Conservation (phyloP, 2,329 filamentous ascomycete genomes). For the Lasiodiplodia citricola region DNA sequence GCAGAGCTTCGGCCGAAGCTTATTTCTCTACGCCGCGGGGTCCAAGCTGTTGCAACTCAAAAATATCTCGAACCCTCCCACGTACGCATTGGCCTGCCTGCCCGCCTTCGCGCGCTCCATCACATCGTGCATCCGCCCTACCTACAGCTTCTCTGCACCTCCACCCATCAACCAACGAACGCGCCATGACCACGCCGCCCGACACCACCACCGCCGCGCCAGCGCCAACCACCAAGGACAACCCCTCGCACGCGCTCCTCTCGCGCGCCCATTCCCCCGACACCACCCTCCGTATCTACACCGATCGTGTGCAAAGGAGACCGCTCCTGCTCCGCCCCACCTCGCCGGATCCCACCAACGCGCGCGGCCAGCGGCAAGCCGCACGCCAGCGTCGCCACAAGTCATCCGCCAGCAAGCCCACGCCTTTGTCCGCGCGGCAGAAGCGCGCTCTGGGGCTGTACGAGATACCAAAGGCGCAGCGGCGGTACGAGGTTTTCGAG, state of each 20-base stretch:
- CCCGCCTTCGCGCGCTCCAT: no score
- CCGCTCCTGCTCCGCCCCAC: constrained; percentile 79
- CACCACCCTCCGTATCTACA: constrained; percentile 72
- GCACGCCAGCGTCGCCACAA: constrained; percentile 28
- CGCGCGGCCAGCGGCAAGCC: constrained; percentile 54
- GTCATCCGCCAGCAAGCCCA: constrained; percentile 57
- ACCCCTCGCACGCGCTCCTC: constrained; percentile 63
- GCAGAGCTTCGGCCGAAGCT: not conserved
- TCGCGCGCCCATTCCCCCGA: constrained; percentile 75
- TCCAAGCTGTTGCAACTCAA: no score
- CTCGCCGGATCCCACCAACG: constrained; percentile 65
- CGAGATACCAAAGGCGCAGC: constrained; percentile 71
- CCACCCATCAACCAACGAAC: no score
- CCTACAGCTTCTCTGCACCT: no score
- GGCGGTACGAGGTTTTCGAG: constrained; percentile 76
- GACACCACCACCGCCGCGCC: no score
- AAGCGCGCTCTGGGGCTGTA: constrained; percentile 76
- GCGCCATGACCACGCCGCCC: no score
- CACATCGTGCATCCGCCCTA: no score
- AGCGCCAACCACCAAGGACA: not conserved
- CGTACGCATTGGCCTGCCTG: no score
- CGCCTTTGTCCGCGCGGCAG: constrained; percentile 78
- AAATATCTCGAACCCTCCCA: no score
- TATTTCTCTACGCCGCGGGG: no score
- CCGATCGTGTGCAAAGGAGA: constrained; percentile 81